Conservation (phyloP, 257 asterid genomes). For the Penstemon newberryi region DNA sequence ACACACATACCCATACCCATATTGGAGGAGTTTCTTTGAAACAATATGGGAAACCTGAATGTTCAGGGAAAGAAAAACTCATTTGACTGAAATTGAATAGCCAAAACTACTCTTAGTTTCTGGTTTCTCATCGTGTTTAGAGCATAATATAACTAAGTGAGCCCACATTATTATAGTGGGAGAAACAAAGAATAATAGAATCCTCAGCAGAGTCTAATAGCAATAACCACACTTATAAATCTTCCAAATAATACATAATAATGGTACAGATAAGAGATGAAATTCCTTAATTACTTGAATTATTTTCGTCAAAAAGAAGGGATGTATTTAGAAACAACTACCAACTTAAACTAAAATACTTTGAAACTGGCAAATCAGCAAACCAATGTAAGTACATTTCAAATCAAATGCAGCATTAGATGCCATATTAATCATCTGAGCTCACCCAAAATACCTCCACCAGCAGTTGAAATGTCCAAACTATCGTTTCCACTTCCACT, state of each 20-base stretch:
- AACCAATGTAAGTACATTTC: background rate
- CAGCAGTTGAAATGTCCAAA: constrained; percentile 72
- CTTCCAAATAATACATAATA: background rate
- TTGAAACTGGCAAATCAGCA: constrained; percentile 11
- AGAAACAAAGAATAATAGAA: background rate
- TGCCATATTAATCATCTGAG: constrained; percentile 26
- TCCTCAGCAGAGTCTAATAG: constrained; percentile 1
- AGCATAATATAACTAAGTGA: constrained; percentile 5
- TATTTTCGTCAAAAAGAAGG: constrained; percentile 15
- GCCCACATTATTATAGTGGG: constrained; percentile 4
- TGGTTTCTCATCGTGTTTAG: constrained; percentile 5
- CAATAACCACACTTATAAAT: background rate
- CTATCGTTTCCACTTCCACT: constrained; percentile 98
- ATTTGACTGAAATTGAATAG: constrained; percentile 10
- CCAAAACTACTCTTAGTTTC: constrained; percentile 5
- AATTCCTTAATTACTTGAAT: constrained; percentile 12
- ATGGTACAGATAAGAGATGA: constrained; percentile 16
- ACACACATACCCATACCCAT: constrained; percentile 4
- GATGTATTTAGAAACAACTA: background rate
- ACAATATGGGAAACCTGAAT: constrained; percentile 4
- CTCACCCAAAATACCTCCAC: constrained; percentile 94
- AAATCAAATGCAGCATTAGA: constrained; percentile 19
- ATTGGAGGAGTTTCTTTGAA: background rate
- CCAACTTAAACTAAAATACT: constrained; percentile 7
- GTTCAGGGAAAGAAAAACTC: background rate